Conservation (phyloP, 257 asterid species). For the Nicotiana benthamiana region DNA sequence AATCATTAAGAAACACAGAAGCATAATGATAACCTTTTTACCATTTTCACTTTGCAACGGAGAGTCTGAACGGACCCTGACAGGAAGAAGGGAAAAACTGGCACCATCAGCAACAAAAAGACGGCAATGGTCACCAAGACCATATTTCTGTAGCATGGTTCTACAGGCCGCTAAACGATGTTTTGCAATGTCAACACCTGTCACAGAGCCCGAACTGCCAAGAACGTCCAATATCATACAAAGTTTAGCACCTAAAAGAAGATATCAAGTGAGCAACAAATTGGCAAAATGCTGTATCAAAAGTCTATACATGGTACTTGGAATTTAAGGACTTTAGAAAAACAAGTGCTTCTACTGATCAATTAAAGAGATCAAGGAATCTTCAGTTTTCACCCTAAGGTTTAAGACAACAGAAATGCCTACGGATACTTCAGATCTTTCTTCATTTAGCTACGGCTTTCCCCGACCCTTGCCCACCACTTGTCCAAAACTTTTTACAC, state of each 20-base stretch:
- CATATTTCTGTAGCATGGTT: slow-evolving; percentile 75
- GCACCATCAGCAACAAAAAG: slow-evolving; percentile 97
- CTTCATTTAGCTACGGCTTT: background rate
- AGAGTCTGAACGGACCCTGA: slow-evolving; percentile 29
- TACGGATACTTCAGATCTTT: background rate
- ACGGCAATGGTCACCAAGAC: slow-evolving; percentile 68
- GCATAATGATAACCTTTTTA: background rate
- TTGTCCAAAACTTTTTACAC: background rate
- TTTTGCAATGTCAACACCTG: slow-evolving; percentile 84
- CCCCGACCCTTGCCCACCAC: background rate
- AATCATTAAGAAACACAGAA: background rate
- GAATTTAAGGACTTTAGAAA: background rate
- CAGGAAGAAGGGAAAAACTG: slow-evolving; percentile 59
- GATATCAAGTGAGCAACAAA: slow-evolving; percentile 9
- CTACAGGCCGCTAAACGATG: slow-evolving; percentile 93
- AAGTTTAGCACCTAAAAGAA: slow-evolving; percentile 81
- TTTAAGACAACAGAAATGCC: background rate
- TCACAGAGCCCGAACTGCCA: slow-evolving; percentile 73
- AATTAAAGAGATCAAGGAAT: background rate
- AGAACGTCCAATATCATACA: slow-evolving; percentile 86
- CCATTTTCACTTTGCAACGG: slow-evolving; percentile 32
- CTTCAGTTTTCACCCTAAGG: background rate
- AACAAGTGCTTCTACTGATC: background rate
- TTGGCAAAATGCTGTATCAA: background rate
- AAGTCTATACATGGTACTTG: background rate